Evolutionary conservation across 2,329 filamentous ascomycete species (phyloP).

Genomic region (Thielaviopsis euricoi): DNA sequence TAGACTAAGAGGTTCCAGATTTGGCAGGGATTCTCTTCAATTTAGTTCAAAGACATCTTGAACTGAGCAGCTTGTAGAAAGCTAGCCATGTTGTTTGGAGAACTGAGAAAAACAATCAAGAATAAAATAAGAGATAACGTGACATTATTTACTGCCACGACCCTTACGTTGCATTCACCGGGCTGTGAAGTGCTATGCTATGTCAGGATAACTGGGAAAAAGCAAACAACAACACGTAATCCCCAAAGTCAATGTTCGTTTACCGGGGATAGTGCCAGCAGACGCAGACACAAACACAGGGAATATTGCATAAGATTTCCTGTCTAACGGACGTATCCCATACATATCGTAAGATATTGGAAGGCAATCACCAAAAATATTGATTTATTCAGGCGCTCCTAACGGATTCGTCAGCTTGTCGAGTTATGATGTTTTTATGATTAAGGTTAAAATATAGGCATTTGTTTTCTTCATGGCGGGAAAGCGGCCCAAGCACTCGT

Average conservation of each 20-base stretch:
- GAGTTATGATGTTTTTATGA: not conserved
- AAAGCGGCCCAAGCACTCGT: not conserved
- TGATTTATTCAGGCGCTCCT: not conserved
- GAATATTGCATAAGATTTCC: not conserved
- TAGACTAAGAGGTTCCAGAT: no score
- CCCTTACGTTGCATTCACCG: not conserved
- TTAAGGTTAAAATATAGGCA: not conserved
- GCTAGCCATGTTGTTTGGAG: slow-evolving; percentile 1
- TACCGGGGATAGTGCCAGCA: not conserved
- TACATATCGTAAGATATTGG: not conserved
- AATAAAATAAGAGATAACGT: no score
- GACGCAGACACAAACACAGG: not conserved
- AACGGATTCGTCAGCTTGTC: not conserved
- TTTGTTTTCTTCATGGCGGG: not conserved
- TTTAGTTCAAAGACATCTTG: no score
- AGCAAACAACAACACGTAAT: not conserved
- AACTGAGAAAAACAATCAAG: no score
- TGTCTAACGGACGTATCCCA: not conserved
- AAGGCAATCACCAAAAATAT: not conserved
- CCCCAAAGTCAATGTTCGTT: not conserved
- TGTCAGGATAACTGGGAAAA: not conserved
- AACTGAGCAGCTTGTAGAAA: no score
- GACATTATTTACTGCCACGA: not conserved
- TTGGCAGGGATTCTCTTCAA: no score
- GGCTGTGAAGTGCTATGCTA: not conserved